Evolutionary conservation across 169 alveolate species (phyloP).

Genomic region (Plasmodium billcollinsi): DNA sequence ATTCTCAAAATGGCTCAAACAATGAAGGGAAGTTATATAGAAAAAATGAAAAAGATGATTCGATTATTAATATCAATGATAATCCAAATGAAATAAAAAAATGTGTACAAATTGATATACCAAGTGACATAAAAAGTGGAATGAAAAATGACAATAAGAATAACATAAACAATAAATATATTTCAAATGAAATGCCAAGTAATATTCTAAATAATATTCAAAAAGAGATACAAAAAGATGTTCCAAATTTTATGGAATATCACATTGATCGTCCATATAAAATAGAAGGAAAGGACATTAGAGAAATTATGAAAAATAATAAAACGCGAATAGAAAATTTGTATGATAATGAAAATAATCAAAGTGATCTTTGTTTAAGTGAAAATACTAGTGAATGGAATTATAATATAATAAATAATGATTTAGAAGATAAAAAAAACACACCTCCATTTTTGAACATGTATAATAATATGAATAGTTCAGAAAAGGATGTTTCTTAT

Average conservation of each 20-base stretch:
- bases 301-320: conserved; percentile 59
- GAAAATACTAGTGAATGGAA: conserved; percentile 25
- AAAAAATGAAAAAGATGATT: background rate
- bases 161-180: too few species aligned
- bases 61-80: too few species aligned
- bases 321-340: conserved; percentile 64
- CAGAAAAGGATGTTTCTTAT: conserved; percentile 24
- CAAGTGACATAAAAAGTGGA: too few species aligned
- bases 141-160: too few species aligned
- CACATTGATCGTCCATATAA: conserved; percentile 1
- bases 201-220: background rate
- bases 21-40: background rate
- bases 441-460: background rate
- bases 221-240: too few species aligned
- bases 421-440: conserved; percentile 1
- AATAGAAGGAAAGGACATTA: conserved; percentile 21
- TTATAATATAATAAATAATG: conserved; percentile 2
- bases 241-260: background rate
- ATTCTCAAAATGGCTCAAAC: conserved; percentile 23
- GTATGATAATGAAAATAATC: conserved; percentile 45
- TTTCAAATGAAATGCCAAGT: conserved; percentile 14
- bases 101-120: too few species aligned
- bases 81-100: too few species aligned
- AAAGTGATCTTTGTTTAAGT: conserved; percentile 11
- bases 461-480: conserved; percentile 7